A percentile compares a stretch with the other conserved stretches of the same genome.
Evolutionary conservation across 23 red algal genomes (phyloP).

Genomic region (Cyanidiococcus yangmingshanensis): DNA sequence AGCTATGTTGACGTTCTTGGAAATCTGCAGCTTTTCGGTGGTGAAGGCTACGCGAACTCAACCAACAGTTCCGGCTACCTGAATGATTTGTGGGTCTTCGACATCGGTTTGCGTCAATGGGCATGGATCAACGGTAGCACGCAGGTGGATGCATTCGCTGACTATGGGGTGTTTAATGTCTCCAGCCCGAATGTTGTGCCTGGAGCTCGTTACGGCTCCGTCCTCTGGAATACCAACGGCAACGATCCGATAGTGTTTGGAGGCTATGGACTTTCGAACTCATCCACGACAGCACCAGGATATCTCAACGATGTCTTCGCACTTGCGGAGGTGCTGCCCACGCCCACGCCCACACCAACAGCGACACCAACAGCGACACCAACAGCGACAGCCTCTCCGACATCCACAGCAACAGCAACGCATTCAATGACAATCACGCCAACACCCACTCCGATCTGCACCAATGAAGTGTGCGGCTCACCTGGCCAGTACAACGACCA

Average conservation of each 20-base stretch:
- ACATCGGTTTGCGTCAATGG: background rate
- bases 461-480: background rate
- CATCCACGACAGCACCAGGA: background rate
- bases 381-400: background rate
- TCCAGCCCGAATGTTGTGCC: background rate
- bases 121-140: background rate
- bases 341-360: conserved; percentile 2
- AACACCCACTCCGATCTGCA: background rate
- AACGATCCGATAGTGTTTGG: background rate
- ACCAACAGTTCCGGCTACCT: too few species aligned
- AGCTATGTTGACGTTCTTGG: background rate
- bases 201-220: background rate
- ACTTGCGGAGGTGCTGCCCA: background rate
- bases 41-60: too few species aligned
- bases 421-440: background rate
- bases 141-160: background rate
- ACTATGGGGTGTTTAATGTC: conserved; percentile 1
- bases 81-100: background rate
- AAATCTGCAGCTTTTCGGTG: background rate
- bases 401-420: background rate
- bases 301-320: background rate
- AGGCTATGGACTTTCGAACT: background rate
- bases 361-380: background rate
- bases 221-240: background rate
- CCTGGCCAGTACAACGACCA: background rate